Evolutionary conservation across 2,329 filamentous ascomycete genomes (phyloP).

Genomic region (Coniochaeta prunicola): DNA sequence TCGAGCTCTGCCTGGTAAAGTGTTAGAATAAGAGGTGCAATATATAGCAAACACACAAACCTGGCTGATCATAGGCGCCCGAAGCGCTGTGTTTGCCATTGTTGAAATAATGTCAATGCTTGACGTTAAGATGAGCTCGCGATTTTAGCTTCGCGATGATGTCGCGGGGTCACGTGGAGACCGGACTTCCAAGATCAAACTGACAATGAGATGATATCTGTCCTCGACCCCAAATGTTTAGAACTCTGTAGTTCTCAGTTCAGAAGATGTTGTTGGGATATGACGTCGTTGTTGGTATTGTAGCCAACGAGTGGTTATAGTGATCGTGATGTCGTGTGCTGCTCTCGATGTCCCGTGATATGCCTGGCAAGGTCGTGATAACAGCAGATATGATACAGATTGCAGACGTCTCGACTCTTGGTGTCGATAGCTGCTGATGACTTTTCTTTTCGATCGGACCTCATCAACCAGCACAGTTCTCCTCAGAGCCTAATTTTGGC

Average conservation of each 20-base stretch:
- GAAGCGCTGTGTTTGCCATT: conserved; percentile 15
- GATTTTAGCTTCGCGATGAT: not conserved
- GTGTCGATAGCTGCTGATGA: not conserved
- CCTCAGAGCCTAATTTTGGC: conserved; percentile 16
- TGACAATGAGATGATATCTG: not conserved
- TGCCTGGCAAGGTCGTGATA: not conserved
- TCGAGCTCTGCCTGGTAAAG: conserved; percentile 47
- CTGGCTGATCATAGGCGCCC: conserved; percentile 28
- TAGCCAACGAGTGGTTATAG: not conserved
- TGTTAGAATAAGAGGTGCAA: conserved; percentile 8
- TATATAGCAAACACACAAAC: conserved; percentile 17
- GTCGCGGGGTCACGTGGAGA: not conserved
- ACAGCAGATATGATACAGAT: not conserved
- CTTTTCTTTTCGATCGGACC: not conserved
- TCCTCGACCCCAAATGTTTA: not conserved
- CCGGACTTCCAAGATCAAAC: not conserved
- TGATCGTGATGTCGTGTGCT: not conserved
- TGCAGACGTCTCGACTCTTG: not conserved
- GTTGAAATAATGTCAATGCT: conserved; percentile 4
- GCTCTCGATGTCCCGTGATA: not conserved
- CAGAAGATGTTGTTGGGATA: not conserved
- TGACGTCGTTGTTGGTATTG: not conserved
- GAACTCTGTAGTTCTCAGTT: not conserved
- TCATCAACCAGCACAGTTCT: not conserved
- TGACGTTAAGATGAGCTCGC: not conserved